These are phyloP conservation scores for Hypoxylon rubiginosum DNA, from an alignment of 2,329 filamentous ascomycete species.

Conservation along the genomic window DNA sequence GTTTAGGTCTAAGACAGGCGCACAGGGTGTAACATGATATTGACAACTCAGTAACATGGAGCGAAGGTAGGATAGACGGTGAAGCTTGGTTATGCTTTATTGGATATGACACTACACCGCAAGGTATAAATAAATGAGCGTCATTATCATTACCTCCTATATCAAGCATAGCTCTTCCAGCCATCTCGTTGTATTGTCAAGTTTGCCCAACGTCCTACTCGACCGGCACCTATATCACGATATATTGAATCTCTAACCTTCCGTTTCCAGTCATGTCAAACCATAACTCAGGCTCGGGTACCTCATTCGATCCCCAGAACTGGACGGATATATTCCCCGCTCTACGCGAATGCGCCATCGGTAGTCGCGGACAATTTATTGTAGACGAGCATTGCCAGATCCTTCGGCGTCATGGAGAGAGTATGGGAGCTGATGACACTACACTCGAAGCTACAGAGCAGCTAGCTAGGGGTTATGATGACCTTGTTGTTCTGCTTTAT, in stretches of 20 bases:
- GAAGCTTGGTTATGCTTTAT: neutral
- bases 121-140: no score
- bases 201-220: neutral
- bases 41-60: neutral
- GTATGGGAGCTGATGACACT: neutral
- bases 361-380: no score
- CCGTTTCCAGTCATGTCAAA: neutral
- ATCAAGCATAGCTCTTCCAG: neutral
- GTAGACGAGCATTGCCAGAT: neutral
- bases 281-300: neutral
- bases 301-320: neutral
- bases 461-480: neutral
- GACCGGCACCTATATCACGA: neutral
- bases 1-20: neutral
- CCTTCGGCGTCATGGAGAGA: neutral
- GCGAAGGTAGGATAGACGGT: neutral
- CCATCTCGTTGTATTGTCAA: neutral
- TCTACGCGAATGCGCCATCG: no score
- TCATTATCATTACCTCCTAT: neutral
- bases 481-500: neutral
- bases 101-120: neutral
- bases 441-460: neutral
- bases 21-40: neutral
- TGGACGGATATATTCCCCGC: neutral
- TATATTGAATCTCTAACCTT: neutral